These are phyloP conservation scores for Leishmania lainsoni DNA, from an alignment of 208 protist genomes.

Conservation along the genomic window DNA sequence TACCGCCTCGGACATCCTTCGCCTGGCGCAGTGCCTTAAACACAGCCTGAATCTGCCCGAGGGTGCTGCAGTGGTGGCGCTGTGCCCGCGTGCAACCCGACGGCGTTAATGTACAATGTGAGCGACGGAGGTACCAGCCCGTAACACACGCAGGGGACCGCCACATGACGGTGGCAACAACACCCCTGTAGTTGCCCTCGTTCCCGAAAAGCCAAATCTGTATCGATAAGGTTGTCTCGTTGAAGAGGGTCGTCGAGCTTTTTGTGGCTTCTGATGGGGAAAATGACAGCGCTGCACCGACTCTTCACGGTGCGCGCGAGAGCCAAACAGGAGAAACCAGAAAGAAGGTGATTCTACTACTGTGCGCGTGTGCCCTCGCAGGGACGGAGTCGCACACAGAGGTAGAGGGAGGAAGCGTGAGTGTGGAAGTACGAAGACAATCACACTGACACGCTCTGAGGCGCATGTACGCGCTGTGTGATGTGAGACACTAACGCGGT, in stretches of 20 bases:
- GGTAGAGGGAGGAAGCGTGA: neutral
- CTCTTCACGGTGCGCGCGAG: neutral
- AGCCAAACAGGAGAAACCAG: neutral
- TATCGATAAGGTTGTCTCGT: neutral
- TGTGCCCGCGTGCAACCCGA: neutral
- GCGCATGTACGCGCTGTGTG: neutral
- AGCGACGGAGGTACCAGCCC: neutral
- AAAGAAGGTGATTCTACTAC: neutral
- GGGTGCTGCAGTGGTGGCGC: conserved; percentile 22
- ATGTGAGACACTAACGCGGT: neutral
- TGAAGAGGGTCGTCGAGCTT: neutral
- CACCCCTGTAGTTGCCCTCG: too few species aligned
- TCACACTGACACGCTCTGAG: too few species aligned
- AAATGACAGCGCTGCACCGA: neutral
- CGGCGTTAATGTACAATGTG: neutral
- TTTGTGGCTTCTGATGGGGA: neutral
- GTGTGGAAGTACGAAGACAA: neutral
- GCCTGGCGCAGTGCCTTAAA: conserved; percentile 7
- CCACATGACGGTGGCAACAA: neutral
- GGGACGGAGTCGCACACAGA: neutral
- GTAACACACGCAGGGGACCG: neutral
- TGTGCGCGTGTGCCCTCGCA: neutral
- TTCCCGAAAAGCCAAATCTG: neutral
- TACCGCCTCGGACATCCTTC: conserved; percentile 1
- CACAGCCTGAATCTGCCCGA: conserved; percentile 13